These are phyloP conservation scores for Cladosporium sp. DNA, from an alignment of 2,329 filamentous ascomycete genomes.

Conservation along the genomic window DNA sequence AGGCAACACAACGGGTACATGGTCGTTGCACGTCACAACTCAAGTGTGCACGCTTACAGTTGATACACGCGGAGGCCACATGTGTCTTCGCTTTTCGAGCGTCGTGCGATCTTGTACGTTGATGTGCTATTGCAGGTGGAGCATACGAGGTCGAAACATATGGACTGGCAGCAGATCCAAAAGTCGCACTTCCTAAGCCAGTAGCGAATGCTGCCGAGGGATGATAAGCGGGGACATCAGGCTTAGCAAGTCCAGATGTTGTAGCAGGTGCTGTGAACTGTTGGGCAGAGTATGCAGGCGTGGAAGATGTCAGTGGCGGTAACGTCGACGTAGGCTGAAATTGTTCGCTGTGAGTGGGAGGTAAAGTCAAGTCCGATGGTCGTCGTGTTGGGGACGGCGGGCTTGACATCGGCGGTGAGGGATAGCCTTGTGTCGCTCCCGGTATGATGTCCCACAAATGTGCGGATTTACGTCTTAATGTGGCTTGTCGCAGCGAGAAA, in stretches of 20 bases:
- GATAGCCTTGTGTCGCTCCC: slow-evolving; percentile 32
- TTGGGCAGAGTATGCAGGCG: neutral
- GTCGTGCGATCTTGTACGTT: neutral
- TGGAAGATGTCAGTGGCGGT: neutral
- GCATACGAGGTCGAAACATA: slow-evolving; percentile 1
- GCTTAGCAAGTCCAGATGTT: neutral
- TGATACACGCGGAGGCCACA: slow-evolving; percentile 79
- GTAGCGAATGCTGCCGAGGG: slow-evolving; percentile 1
- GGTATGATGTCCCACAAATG: neutral
- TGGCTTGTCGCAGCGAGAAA: neutral
- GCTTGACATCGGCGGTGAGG: slow-evolving; percentile 51
- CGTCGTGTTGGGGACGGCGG: slow-evolving; percentile 37
- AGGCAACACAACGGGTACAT: slow-evolving; percentile 71
- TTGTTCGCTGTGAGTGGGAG: slow-evolving; percentile 2
- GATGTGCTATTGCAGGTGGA: neutral
- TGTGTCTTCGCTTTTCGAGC: slow-evolving; percentile 52
- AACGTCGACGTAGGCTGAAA: neutral
- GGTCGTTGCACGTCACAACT: slow-evolving; percentile 65
- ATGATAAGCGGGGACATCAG: neutral
- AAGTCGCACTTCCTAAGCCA: neutral
- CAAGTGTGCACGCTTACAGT: slow-evolving; percentile 80
- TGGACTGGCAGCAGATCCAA: neutral
- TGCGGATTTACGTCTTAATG: slow-evolving; percentile 11
- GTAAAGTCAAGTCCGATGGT: slow-evolving; percentile 12
- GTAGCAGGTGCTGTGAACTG: neutral